phyloP scores from a whole-genome alignment of 2,329 filamentous ascomycete genomes.

The Cercospora sojina region DNA sequence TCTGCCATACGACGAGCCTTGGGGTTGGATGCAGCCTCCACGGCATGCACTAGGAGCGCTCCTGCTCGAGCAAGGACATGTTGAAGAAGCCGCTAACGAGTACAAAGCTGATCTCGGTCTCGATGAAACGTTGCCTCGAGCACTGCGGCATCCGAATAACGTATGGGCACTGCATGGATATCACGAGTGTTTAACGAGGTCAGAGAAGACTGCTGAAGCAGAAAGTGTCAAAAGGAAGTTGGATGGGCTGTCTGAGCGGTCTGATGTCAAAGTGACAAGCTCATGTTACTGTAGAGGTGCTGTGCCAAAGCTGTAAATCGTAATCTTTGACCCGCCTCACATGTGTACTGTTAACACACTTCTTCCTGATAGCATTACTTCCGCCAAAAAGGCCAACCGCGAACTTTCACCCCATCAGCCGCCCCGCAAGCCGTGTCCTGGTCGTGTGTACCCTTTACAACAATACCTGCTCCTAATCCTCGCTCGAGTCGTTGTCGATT shows the following conservation, averaged over 20 bases:
- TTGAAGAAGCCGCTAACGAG: constrained; percentile 41
- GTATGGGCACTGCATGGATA: constrained; percentile 74
- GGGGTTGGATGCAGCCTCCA: constrained; percentile 76
- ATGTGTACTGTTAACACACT: background rate
- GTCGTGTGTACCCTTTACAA: background rate
- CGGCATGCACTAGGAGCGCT: constrained; percentile 68
- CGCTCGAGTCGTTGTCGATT: background rate
- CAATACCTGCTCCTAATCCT: background rate
- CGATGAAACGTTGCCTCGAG: constrained; percentile 58
- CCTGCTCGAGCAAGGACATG: constrained; percentile 60
- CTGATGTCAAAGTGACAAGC: constrained; percentile 59
- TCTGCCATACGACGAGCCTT: constrained; percentile 69
- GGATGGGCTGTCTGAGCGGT: constrained; percentile 53
- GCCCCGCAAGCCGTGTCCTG: background rate
- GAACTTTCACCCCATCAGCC: background rate
- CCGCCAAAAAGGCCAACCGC: background rate
- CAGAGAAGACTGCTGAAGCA: constrained; percentile 45
- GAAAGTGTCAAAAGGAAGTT: constrained; percentile 52
- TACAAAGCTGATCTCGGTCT: constrained; percentile 46
- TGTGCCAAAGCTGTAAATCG: background rate
- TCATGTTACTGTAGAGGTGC: constrained; percentile 57
- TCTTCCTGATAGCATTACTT: background rate
- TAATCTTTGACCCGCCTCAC: background rate
- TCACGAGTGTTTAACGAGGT: constrained; percentile 67
- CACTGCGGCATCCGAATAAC: constrained; percentile 68